Percentiles rank a stretch among this genome's conserved stretches.
Conservation (phyloP, 2,329 filamentous ascomycete genomes). For the Ascochyta koolunga region DNA sequence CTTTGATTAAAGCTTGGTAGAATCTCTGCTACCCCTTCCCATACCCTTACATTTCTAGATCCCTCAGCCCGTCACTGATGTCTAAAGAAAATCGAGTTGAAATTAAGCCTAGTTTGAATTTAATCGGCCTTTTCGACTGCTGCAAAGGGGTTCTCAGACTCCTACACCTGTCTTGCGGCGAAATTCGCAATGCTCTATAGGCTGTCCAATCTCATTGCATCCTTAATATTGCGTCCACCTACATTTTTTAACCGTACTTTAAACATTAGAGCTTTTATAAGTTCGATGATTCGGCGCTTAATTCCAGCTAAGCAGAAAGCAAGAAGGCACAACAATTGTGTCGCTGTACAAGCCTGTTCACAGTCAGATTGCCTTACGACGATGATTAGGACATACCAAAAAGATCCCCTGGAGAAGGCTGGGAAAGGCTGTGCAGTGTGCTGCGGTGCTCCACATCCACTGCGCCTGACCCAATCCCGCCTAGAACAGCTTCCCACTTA, state of each 20-base stretch:
- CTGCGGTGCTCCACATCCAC: neutral
- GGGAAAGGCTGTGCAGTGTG: neutral
- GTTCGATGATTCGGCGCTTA: slow-evolving; percentile 10
- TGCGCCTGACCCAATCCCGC: neutral
- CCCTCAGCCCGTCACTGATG: too few relatives aligned
- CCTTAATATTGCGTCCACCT: neutral
- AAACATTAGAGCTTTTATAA: neutral
- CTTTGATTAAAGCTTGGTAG: too few relatives aligned
- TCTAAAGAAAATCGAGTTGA: too few relatives aligned
- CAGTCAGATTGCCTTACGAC: neutral
- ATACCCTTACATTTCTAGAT: too few relatives aligned
- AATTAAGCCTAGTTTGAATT: too few relatives aligned
- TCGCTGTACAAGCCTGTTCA: slow-evolving; percentile 6
- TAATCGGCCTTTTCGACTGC: too few relatives aligned
- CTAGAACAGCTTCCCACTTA: neutral
- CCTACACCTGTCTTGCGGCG: too few relatives aligned
- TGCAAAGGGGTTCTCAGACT: too few relatives aligned
- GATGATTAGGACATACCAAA: neutral
- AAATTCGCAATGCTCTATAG: slow-evolving; percentile 8
- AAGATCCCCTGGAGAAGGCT: too few relatives aligned
- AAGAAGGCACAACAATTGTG: slow-evolving; percentile 5
- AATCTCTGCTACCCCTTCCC: too few relatives aligned
- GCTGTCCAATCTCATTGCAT: slow-evolving; percentile 7
- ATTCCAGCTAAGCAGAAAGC: slow-evolving; percentile 14
- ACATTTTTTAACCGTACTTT: too few relatives aligned